phyloP scores from a whole-genome alignment of 306 rosid species.

The Sphenostylis stenocarpa region DNA sequence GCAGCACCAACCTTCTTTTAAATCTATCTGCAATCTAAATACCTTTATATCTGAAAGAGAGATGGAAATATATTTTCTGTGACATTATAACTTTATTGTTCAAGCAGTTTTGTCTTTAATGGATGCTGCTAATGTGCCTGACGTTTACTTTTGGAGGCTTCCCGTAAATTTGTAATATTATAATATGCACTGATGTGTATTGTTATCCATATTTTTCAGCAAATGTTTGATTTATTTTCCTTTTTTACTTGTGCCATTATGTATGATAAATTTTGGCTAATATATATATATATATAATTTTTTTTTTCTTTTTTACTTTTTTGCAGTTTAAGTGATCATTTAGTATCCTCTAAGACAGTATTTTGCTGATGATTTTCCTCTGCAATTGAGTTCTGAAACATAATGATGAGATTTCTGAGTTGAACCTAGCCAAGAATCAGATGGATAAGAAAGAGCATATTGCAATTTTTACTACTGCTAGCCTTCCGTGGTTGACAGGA shows the following conservation, averaged over 20 bases:
- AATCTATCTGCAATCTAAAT: not conserved
- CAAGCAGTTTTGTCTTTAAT: not conserved
- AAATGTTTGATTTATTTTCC: not conserved
- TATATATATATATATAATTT: not conserved
- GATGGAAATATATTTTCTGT: not conserved
- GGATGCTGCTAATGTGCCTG: not conserved
- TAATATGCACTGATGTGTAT: not conserved
- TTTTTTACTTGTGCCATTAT: not conserved
- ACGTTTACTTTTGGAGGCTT: constrained; percentile 19
- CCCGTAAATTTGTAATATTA: constrained; percentile 10
- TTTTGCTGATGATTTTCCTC: constrained; percentile 27
- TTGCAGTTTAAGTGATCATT: constrained; percentile 21
- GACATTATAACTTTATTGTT: not conserved
- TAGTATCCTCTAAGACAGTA: constrained; percentile 16
- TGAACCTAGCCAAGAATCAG: constrained; percentile 29
- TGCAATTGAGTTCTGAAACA: constrained; percentile 10
- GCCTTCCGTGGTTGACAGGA: constrained; percentile 99
- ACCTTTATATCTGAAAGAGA: not conserved
- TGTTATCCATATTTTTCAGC: not conserved
- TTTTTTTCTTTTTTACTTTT: not conserved
- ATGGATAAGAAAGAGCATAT: constrained; percentile 75
- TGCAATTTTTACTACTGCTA: constrained; percentile 93
- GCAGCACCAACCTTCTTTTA: not conserved
- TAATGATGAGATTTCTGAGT: constrained; percentile 19
- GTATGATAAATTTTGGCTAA: not conserved